Evolutionary conservation across 495 filamentous ascomycete genomes (phyloP).

Genomic region (Pseudevernia furfuracea): DNA sequence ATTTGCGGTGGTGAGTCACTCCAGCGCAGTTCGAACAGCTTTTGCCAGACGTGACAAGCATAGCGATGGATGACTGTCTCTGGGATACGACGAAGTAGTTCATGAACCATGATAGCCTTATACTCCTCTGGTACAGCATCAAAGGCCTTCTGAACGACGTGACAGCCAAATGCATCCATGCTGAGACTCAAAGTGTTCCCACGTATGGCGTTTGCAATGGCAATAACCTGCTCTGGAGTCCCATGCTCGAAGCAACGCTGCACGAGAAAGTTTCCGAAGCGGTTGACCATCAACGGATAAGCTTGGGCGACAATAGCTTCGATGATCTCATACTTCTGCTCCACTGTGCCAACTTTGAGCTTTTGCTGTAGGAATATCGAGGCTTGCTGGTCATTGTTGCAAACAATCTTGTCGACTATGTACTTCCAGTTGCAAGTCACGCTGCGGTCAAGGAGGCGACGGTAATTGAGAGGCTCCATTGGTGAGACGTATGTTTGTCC

Average conservation of each 20-base stretch:
- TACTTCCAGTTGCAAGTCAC: slow-evolving; percentile 99
- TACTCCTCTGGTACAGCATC: slow-evolving; percentile 95
- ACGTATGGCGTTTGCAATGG: slow-evolving; percentile 89
- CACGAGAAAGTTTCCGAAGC: slow-evolving; percentile 92
- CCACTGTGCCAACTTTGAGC: slow-evolving; percentile 88
- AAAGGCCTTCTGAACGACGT: slow-evolving; percentile 97
- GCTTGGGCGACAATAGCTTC: slow-evolving; percentile 94
- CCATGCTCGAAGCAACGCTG: slow-evolving; percentile 99
- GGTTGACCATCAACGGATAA: slow-evolving; percentile 94
- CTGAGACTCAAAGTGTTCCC: slow-evolving; percentile 90
- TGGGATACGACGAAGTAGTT: slow-evolving; percentile 87
- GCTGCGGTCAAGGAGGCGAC: slow-evolving; percentile 88
- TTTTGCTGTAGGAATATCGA: slow-evolving; percentile 99
- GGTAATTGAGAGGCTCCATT: slow-evolving; percentile 93
- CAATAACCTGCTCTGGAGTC: slow-evolving; percentile 86
- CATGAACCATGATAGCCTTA: slow-evolving; percentile 97
- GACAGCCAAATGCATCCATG: slow-evolving; percentile 97
- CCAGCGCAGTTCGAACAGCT: slow-evolving; percentile 98
- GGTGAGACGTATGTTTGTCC: slow-evolving; percentile 77
- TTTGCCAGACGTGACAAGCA: slow-evolving; percentile 99
- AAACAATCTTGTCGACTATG: slow-evolving; percentile 98
- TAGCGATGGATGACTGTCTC: slow-evolving; percentile 98
- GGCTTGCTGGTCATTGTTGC: slow-evolving; percentile 97
- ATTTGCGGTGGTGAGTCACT: slow-evolving; percentile 90
- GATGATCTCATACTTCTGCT: slow-evolving; percentile 95